Evolutionary conservation across 345 rosid genomes (phyloP).

Genomic region (Trapa incisa): DNA sequence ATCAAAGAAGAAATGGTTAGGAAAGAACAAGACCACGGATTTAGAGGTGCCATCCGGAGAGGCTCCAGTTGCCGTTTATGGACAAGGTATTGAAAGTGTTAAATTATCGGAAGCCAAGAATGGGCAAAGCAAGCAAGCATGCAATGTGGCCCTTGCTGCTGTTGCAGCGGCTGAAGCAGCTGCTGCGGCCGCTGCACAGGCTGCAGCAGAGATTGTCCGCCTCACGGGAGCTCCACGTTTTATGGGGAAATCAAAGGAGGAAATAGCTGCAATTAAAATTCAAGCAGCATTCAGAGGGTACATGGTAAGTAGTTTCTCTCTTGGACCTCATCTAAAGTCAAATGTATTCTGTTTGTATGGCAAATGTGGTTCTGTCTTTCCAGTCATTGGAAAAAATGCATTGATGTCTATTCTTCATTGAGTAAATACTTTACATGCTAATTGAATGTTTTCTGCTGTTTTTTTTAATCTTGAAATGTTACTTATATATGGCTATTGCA

Average conservation of each 20-base stretch:
- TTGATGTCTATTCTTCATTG: background rate
- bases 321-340: background rate
- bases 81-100: constrained; percentile 17
- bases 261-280: constrained; percentile 59
- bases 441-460: background rate
- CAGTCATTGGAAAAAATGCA: background rate
- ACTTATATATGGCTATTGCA: background rate
- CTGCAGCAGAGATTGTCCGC: constrained; percentile 54
- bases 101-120: constrained; percentile 37
- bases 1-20: constrained; percentile 49
- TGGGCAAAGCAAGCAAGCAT: constrained; percentile 47
- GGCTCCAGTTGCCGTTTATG: constrained; percentile 9
- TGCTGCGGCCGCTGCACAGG: constrained; percentile 42
- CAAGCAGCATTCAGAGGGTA: constrained; percentile 75
- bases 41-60: constrained; percentile 21
- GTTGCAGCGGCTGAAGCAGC: constrained; percentile 60
- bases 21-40: constrained; percentile 30
- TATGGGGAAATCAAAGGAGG: constrained; percentile 56
- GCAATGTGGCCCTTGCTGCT: constrained; percentile 55
- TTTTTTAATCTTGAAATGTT: background rate
- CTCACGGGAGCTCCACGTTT: constrained; percentile 30
- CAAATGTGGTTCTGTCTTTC: background rate
- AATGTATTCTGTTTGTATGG: background rate
- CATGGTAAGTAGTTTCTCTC: constrained; percentile 24
- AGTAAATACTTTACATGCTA: background rate